Base-by-base conservation (phyloP, 306 rosid species). In the Mimosa bimucronata region DNA sequence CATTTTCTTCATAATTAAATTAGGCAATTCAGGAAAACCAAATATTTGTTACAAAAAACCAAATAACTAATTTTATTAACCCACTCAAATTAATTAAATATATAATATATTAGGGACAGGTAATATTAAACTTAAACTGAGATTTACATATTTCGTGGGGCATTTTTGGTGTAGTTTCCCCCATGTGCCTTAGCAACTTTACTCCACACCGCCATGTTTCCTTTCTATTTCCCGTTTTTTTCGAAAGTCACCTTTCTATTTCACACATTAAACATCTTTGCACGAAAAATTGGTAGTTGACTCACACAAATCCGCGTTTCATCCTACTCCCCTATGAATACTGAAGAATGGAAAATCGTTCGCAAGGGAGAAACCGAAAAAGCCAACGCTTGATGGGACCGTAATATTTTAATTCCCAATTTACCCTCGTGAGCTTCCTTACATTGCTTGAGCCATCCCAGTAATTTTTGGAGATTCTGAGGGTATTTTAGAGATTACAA, bases 401-500 rank as follows among this genome's bases (percentile, higher is more conserved):
- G 3, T 26, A 4, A 11, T 25, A 1, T 4, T 8, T 60, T 25
- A 26, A 12, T 60, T 60, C 34, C 37, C 34, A 26, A 60, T 25
- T 1, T 4, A 25, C 18, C 18, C 37, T 26, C 16, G 2, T 9
- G 66, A 25, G 66, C 19, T 25, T 60, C 34, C 14, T 1, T 7
- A 4, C 8, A 2, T 34, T 34, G 38, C 38, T 10, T 1, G 37
- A 13, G n/a, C n/a, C 1, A 0, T 14, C 6, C 18, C 2, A 30
- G 40, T 2, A 28, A 26, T 4, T 28, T 46, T 70, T 11, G 18
- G 18, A 11, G 34, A 13, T 4, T 60, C 8, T 11, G 2, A 13
- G 66, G 66, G 66, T 1, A 60, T 69, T 80, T 42, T n/a, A 23
- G 69, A 52, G 29, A 80, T 61, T 30, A 23, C 14, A 50, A 73